phyloP scores from a whole-genome alignment of 257 asterid species.

The Solanum medicagineum region DNA sequence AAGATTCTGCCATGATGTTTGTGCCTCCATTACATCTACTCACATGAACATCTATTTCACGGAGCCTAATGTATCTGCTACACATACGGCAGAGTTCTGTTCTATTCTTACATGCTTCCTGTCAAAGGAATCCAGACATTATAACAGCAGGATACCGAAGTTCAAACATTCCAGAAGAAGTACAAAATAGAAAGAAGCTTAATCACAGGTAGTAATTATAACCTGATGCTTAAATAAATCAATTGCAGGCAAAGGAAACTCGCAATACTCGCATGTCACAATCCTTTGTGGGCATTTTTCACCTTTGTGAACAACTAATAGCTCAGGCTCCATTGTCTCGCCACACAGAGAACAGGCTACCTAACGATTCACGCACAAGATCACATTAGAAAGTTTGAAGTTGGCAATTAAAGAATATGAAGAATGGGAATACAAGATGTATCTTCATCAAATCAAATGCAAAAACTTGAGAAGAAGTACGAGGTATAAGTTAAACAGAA shows the following conservation, averaged over 20 bases:
- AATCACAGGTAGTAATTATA: neutral
- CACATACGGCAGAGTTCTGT: conserved; percentile 72
- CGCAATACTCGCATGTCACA: conserved; percentile 84
- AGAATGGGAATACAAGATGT: neutral
- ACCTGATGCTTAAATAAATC: conserved; percentile 97
- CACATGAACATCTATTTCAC: conserved; percentile 65
- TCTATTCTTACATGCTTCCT: conserved; percentile 95
- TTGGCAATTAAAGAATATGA: neutral
- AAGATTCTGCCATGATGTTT: conserved; percentile 56
- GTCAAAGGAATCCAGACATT: conserved; percentile 7
- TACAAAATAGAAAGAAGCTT: neutral
- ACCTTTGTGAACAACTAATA: conserved; percentile 70
- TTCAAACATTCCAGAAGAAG: neutral
- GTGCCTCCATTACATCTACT: conserved; percentile 48
- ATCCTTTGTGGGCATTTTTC: conserved; percentile 87
- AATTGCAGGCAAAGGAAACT: conserved; percentile 87
- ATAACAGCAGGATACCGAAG: neutral
- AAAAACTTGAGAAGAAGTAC: neutral
- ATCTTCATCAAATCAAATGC: neutral
- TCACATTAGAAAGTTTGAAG: neutral
- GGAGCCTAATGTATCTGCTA: conserved; percentile 73
- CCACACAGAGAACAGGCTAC: conserved; percentile 89
- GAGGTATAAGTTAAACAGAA: neutral
- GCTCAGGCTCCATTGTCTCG: conserved; percentile 77
- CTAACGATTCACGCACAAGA: conserved; percentile 37